phyloP scores from a whole-genome alignment of 768 basidiomycete species.

The Pulveroboletus sp. region DNA sequence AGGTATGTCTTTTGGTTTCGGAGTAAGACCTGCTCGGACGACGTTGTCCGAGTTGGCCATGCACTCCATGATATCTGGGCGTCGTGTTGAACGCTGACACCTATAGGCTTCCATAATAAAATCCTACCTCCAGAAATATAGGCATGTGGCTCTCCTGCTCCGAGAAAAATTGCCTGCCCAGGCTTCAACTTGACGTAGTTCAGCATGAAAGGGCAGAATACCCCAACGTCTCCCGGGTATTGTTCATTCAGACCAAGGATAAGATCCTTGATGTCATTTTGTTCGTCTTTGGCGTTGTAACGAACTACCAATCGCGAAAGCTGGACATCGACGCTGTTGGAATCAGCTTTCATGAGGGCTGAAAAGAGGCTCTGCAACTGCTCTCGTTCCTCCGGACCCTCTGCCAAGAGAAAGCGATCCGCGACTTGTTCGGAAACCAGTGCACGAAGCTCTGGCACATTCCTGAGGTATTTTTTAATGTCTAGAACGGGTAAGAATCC shows the following conservation, averaged over 20 bases:
- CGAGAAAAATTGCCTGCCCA: constrained; percentile 91
- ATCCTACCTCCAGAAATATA: constrained; percentile 85
- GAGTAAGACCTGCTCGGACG: constrained; percentile 95
- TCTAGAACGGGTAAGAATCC: constrained; percentile 81
- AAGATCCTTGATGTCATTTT: constrained; percentile 53
- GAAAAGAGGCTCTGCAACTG: constrained; percentile 73
- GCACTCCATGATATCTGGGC: constrained; percentile 91
- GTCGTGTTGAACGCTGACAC: neutral
- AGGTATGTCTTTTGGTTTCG: constrained; percentile 90
- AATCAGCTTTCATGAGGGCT: constrained; percentile 78
- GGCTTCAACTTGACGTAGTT: constrained; percentile 77
- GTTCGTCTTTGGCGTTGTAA: constrained; percentile 47
- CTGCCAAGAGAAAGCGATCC: constrained; percentile 46
- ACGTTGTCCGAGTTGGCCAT: constrained; percentile 99
- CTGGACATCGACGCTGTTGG: constrained; percentile 45
- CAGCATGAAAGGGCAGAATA: constrained; percentile 85
- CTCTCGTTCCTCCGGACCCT: constrained; percentile 34
- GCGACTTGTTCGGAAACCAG: constrained; percentile 60
- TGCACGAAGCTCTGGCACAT: constrained; percentile 70
- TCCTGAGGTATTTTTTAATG: constrained; percentile 62
- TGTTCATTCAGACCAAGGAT: constrained; percentile 61
- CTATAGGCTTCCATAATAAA: neutral
- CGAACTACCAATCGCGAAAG: constrained; percentile 56
- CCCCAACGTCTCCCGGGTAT: constrained; percentile 90
- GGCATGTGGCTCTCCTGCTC: constrained; percentile 95